Conservation (phyloP, 2,329 filamentous ascomycete genomes). For the Neonectria hederae region DNA sequence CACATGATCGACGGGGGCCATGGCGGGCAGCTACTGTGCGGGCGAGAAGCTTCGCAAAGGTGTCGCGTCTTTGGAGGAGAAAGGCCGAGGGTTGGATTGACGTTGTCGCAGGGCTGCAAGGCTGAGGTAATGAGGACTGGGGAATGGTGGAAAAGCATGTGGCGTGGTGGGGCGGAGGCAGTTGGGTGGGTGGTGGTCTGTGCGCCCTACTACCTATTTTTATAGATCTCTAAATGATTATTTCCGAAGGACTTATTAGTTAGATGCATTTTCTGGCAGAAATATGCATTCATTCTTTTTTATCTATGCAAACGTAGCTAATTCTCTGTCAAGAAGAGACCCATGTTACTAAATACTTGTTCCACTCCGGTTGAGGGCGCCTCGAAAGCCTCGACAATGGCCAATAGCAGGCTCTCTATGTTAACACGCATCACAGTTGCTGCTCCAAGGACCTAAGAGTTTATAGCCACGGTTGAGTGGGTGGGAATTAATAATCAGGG, state of each 20-base stretch:
- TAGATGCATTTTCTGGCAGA: neutral
- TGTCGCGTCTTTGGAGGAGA: neutral
- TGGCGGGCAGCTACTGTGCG: slow-evolving; percentile 30
- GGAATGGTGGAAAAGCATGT: neutral
- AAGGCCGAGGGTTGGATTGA: slow-evolving; percentile 3
- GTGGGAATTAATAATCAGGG: no score
- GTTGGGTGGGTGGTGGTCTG: neutral
- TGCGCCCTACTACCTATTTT: neutral
- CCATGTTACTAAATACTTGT: neutral
- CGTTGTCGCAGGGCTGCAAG: slow-evolving; percentile 22
- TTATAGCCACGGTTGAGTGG: no score
- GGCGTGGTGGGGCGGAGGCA: neutral
- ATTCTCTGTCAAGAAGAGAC: neutral
- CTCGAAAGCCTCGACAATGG: neutral
- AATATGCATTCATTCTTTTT: neutral
- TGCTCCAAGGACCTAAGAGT: no score
- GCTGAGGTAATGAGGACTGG: neutral
- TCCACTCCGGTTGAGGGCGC: neutral
- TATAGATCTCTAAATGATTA: neutral
- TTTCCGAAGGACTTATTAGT: neutral
- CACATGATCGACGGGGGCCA: slow-evolving; percentile 54
- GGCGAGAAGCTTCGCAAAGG: neutral
- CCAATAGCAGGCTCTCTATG: neutral
- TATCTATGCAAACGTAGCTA: neutral
- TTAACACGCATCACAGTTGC: neutral